Evolutionary conservation across 2,329 filamentous ascomycete species (phyloP).

Genomic region (Arthrobotrys sphaeroides): DNA sequence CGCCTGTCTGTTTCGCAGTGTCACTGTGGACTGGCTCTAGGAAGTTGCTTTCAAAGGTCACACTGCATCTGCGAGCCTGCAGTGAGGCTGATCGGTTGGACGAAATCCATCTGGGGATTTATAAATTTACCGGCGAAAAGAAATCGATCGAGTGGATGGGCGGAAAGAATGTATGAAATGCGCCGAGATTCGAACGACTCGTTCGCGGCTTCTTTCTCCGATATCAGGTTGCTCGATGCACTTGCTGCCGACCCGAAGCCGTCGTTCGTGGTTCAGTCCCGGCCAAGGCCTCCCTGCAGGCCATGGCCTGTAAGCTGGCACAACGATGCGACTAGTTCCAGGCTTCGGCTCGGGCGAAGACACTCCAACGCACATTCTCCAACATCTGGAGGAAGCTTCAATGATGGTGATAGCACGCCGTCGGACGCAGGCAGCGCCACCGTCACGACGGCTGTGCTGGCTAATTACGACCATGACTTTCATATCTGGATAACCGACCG

Average conservation of each 20-base stretch:
- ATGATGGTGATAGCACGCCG: constrained; percentile 5
- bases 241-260: constrained; percentile 30
- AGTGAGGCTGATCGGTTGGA: not conserved
- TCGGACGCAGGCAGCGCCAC: not conserved
- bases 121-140: not conserved
- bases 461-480: constrained; percentile 38
- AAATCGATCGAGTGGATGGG: not conserved
- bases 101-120: not conserved
- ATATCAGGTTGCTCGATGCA: constrained; percentile 22
- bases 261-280: constrained; percentile 17
- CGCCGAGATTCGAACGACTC: not conserved
- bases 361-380: constrained; percentile 16
- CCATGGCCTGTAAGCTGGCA: constrained; percentile 22
- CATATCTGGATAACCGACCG: constrained; percentile 26
- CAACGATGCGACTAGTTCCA: constrained; percentile 4
- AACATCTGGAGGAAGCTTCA: not conserved
- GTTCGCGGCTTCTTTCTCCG: constrained; percentile 11
- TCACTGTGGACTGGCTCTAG: not conserved
- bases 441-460: constrained; percentile 1
- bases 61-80: not conserved
- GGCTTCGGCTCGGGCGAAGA: constrained; percentile 6
- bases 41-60: not conserved
- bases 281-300: constrained; percentile 1
- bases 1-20: not conserved
- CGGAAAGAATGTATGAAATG: constrained; percentile 1